These are phyloP conservation scores for Rhizodiscina lignyota DNA, from an alignment of 495 filamentous ascomycete genomes.

Conservation along the genomic window DNA sequence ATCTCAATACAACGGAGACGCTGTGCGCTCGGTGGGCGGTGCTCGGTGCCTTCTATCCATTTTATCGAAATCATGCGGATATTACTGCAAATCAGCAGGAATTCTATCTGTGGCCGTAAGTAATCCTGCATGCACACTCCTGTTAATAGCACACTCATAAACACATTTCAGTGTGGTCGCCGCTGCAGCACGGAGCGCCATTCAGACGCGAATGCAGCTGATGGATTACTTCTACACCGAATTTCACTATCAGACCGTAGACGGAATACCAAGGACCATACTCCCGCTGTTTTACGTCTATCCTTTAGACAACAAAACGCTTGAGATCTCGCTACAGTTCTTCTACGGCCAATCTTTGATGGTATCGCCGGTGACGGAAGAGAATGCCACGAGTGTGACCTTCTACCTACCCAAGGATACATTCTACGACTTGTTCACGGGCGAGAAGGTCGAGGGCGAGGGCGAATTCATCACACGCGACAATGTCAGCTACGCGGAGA, in stretches of 20 bases:
- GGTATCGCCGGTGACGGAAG: slow-evolving; percentile 51
- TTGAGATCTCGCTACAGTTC: slow-evolving; percentile 48
- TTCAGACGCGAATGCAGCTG: slow-evolving; percentile 58
- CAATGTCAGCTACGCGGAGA: slow-evolving; percentile 42
- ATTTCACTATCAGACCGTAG: slow-evolving; percentile 41
- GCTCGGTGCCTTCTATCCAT: slow-evolving; percentile 64
- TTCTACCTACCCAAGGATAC: slow-evolving; percentile 59
- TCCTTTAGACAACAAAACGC: slow-evolving; percentile 47
- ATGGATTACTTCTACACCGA: slow-evolving; percentile 75
- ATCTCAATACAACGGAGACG: slow-evolving; percentile 48
- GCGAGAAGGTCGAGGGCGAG: slow-evolving; percentile 34
- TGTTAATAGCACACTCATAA: too few species aligned
- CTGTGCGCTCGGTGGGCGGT: slow-evolving; percentile 74
- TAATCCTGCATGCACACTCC: too few species aligned
- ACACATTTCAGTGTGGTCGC: too few species aligned
- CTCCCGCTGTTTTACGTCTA: slow-evolving; percentile 59
- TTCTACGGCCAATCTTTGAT: slow-evolving; percentile 57
- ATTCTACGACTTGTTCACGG: slow-evolving; percentile 67
- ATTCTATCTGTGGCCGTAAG: slow-evolving; percentile 62
- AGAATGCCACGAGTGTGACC: slow-evolving; percentile 43
- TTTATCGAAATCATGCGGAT: slow-evolving; percentile 69
- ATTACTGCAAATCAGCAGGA: slow-evolving; percentile 40
- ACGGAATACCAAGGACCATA: slow-evolving; percentile 50
- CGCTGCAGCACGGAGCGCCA: slow-evolving; percentile 48
- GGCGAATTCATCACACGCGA: slow-evolving; percentile 34